phyloP scores from a whole-genome alignment of 1,139 yeast genomes.

The Taphrina flavorubra region DNA sequence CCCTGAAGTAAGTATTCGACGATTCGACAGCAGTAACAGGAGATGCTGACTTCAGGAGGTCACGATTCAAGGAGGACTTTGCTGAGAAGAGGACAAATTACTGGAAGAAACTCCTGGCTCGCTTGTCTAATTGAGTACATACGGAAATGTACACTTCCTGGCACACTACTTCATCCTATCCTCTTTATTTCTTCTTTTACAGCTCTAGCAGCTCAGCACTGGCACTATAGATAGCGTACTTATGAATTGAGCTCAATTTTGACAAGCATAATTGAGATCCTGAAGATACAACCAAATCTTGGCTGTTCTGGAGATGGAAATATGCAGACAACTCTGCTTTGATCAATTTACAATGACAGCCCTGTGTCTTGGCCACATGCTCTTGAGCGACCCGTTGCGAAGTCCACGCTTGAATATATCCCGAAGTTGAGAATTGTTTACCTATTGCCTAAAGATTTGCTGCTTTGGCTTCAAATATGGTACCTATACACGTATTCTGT shows the following conservation, averaged over 20 bases:
- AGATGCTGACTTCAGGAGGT: constrained; percentile 1
- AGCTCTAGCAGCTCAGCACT: neutral
- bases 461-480: too few relatives aligned
- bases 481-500: too few relatives aligned
- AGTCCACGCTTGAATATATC: too few relatives aligned
- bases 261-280: too few relatives aligned
- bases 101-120: constrained; percentile 12
- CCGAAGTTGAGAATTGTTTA: too few relatives aligned
- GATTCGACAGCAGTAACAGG: neutral
- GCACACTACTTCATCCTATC: neutral
- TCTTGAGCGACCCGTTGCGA: too few relatives aligned
- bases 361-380: too few relatives aligned
- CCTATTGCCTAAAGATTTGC: too few relatives aligned
- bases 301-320: neutral
- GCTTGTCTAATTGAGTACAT: constrained; percentile 3
- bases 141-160: neutral
- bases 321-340: too few relatives aligned
- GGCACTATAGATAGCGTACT: neutral
- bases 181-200: neutral
- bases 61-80: constrained; percentile 26
- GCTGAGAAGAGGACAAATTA: constrained; percentile 5
- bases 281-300: neutral
- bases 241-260: neutral
- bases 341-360: too few relatives aligned
- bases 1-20: neutral